Percentiles rank a stretch among this genome's conserved stretches.
These are phyloP conservation scores for Talaromyces sp. DNA, from an alignment of 2,329 filamentous ascomycete species.

Conservation along the genomic window DNA sequence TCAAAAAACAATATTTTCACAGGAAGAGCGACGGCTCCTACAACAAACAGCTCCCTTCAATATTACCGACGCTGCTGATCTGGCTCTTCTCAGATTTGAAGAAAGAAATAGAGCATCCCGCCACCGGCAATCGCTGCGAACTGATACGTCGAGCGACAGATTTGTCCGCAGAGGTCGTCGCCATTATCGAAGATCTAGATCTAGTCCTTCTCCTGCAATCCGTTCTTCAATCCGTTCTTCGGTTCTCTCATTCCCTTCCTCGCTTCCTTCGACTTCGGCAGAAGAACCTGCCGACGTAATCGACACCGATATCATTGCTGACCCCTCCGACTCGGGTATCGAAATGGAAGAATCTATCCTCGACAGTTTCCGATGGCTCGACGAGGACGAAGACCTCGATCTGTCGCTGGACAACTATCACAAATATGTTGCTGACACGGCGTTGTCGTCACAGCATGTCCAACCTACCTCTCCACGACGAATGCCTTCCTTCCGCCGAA, in stretches of 20 bases:
- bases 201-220: background rate
- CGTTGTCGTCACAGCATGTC: conserved; percentile 39
- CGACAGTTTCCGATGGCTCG: conserved; percentile 71
- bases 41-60: conserved; percentile 50
- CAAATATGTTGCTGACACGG: conserved; percentile 54
- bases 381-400: conserved; percentile 70
- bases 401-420: conserved; percentile 71
- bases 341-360: conserved; percentile 57
- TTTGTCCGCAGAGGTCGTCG: background rate
- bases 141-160: background rate
- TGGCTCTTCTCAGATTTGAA: conserved; percentile 54
- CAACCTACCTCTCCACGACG: conserved; percentile 26
- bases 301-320: conserved; percentile 3
- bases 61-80: conserved; percentile 59
- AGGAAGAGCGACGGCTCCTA: conserved; percentile 64
- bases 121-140: conserved; percentile 23
- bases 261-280: conserved; percentile 11
- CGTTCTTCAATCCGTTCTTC: conserved; percentile 1
- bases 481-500: conserved; percentile 66
- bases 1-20: conserved; percentile 66
- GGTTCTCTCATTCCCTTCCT: conserved; percentile 23
- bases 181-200: conserved; percentile 5
- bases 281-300: conserved; percentile 22
- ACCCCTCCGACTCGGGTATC: conserved; percentile 33
- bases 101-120: conserved; percentile 36